Base-by-base conservation (phyloP, 1,139 yeast species). In the Geotrichum aggregatum region DNA sequence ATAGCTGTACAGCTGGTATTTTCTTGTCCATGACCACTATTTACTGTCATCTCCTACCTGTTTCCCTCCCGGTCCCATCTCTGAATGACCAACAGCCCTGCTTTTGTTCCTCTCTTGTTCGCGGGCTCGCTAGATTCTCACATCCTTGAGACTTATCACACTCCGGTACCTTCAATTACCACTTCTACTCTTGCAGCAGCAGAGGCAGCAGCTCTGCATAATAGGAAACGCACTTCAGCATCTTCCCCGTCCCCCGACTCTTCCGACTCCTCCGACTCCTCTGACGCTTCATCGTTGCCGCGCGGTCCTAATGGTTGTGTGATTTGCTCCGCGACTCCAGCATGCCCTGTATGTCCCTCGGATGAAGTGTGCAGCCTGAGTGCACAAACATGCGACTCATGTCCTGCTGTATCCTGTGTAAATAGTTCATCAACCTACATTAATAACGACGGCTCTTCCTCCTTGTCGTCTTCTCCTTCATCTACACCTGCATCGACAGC, bases 341-440 rank as follows among this genome's bases (percentile, higher is more conserved):
- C 44, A 3, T 58, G 61, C 50, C 50, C 44, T n/a, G 19, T 47
- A 5, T 59, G 61, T 33, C 60, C 61, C 2, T 21, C 34, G 5
- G 60, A 59, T 18, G 49, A 58, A 40, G 50, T 56, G 8, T 59
- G 61, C 52, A 71, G 47, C 44, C 35, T 76, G 62, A 70, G 79
- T 1, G 66, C 78, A 1, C 79, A 76, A 52, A 76, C 87, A 1
- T 83, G 91, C 63, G 50, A 65, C 8, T 54, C 70, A 52, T 85
- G 94, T 67, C 78, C 89, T 2, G 16, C 42, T 13, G 58, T 57
- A 1, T 36, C 44, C 26, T 59, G 61, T 42, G 43, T 59, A 34
- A 48, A 54, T 22, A 31, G 35, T 33, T 38, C 52, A 49, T 16
- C 50, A 26, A 31, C 39, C 47, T 19, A 42, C 56, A 5, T 56